These are phyloP conservation scores for Kodamaea leandrae DNA, from an alignment of 805 yeast genomes.

Conservation along the genomic window DNA sequence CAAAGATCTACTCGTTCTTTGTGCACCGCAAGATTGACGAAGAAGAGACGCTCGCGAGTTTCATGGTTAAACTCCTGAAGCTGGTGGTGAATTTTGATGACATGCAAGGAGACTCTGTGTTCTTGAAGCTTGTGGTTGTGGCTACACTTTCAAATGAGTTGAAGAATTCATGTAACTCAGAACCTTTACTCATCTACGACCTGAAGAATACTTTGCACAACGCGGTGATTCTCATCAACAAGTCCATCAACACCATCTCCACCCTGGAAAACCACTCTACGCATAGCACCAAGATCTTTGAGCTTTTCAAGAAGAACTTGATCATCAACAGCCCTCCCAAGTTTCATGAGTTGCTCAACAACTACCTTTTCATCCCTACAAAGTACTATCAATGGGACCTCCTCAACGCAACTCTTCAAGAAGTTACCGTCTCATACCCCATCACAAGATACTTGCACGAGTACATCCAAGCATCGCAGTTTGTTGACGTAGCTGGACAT, in stretches of 20 bases:
- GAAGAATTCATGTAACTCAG: slow-evolving; percentile 20
- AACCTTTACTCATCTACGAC: slow-evolving; percentile 26
- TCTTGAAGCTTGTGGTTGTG: slow-evolving; percentile 26
- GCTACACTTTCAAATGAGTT: slow-evolving; percentile 37
- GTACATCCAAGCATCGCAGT: slow-evolving; percentile 13
- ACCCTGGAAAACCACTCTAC: not conserved
- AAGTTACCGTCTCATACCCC: slow-evolving; percentile 33
- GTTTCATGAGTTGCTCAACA: slow-evolving; percentile 48
- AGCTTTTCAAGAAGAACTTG: slow-evolving; percentile 46
- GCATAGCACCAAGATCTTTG: slow-evolving; percentile 23
- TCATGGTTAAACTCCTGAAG: slow-evolving; percentile 28
- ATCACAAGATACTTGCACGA: slow-evolving; percentile 16
- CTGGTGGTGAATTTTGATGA: slow-evolving; percentile 17
- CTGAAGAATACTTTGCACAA: slow-evolving; percentile 48
- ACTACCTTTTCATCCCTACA: slow-evolving; percentile 44
- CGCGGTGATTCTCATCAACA: slow-evolving; percentile 51
- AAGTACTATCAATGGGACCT: slow-evolving; percentile 44
- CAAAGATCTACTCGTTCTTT: slow-evolving; percentile 20
- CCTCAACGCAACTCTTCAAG: slow-evolving; percentile 46
- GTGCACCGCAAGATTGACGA: slow-evolving; percentile 10
- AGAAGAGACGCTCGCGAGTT: slow-evolving; percentile 7
- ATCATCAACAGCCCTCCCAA: slow-evolving; percentile 50
- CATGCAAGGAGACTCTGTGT: slow-evolving; percentile 13
- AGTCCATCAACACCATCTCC: slow-evolving; percentile 25
- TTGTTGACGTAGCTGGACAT: slow-evolving; percentile 11